Base-by-base conservation (phyloP, 805 yeast genomes). In the Ogataea parapolymorpha region DNA sequence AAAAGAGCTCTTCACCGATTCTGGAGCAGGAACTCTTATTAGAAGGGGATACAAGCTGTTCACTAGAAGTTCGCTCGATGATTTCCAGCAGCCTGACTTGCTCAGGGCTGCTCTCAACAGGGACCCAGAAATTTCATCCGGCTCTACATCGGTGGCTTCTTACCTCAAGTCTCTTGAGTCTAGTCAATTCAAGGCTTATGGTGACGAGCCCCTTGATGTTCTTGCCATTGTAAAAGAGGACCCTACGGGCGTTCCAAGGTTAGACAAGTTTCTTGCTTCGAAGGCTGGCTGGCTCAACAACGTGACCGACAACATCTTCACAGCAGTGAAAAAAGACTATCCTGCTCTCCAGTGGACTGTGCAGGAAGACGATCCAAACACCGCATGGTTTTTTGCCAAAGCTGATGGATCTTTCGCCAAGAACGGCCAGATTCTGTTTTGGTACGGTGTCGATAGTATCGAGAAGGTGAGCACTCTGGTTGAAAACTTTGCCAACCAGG, bases 1-100 rank as follows among this genome's bases (percentile, higher is more conserved):
- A 69, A 93, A 91, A 64, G 99, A 93, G 67, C 77, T 93, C 59
- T 93, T 93, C 69, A 93, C 99, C 29, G 99, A 93, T 65, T 85
- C 96, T 13, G 99, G 99, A 66, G 99, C 99, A 23, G 99, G 99
- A 61, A 93, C 99, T 33, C 75, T 93, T 71, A 89, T 93, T 56
- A 85, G 99, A 76, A 82, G 99, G 66, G 99, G 99, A 48, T 87
- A 91, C 70, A 88, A 87, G 68, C 74, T 93, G 51, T 63, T 83
- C 43, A 81, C 79, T 56, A 80, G 88, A 62, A 75, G 78, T 56
- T 76, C 84, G 16, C 68, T 89, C 40, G 66, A 71, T 27, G 91
- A 85, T 48, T 85, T 90, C 61, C 62, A 70, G 26, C 78, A 81
- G 45, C 77, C 87, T n/a, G 95, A 86, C 58, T 68, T 79, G 39